Percentiles rank a stretch among this genome's conserved stretches.
Conservation (phyloP, 331 rosid species). For the Ulmus americana region DNA sequence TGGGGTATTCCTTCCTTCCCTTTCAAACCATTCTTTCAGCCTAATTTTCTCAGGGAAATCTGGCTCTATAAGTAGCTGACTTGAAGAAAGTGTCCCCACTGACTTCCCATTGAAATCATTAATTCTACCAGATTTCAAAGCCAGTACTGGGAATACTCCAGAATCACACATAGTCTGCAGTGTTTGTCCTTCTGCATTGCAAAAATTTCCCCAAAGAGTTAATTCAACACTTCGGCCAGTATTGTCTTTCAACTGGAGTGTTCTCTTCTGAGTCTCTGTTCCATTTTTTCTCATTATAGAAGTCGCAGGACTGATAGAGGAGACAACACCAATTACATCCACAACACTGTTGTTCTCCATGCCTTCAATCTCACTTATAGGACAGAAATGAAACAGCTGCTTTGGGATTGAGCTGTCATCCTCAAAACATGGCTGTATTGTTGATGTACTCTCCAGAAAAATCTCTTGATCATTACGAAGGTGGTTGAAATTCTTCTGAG, state of each 20-base stretch:
- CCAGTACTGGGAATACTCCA: slow-evolving; percentile 70
- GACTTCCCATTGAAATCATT: slow-evolving; percentile 78
- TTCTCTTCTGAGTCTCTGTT: slow-evolving; percentile 68
- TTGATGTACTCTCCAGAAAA: slow-evolving; percentile 51
- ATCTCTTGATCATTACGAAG: slow-evolving; percentile 67
- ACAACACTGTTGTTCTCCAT: slow-evolving; percentile 52
- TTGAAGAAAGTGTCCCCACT: slow-evolving; percentile 58
- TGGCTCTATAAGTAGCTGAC: slow-evolving; percentile 73
- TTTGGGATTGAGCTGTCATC: slow-evolving; percentile 67
- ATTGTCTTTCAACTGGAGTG: slow-evolving; percentile 78
- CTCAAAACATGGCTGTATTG: slow-evolving; percentile 55
- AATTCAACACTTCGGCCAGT: slow-evolving; percentile 73
- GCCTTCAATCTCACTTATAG: slow-evolving; percentile 53
- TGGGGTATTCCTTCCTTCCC: slow-evolving; percentile 60
- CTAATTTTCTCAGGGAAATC: slow-evolving; percentile 45
- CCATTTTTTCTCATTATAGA: slow-evolving; percentile 83
- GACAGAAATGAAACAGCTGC: slow-evolving; percentile 55
- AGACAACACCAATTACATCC: slow-evolving; percentile 79
- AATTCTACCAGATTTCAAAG: slow-evolving; percentile 65
- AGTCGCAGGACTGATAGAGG: slow-evolving; percentile 54
- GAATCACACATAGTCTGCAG: slow-evolving; percentile 68
- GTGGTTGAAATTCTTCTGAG: slow-evolving; percentile 64
- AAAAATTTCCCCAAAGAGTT: slow-evolving; percentile 76
- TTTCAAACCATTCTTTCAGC: slow-evolving; percentile 66
- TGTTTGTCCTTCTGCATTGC: slow-evolving; percentile 65